A percentile compares a stretch with the other conserved stretches of the same genome.
Conservation (phyloP, 345 rosid genomes). For the Camelina neglecta region DNA sequence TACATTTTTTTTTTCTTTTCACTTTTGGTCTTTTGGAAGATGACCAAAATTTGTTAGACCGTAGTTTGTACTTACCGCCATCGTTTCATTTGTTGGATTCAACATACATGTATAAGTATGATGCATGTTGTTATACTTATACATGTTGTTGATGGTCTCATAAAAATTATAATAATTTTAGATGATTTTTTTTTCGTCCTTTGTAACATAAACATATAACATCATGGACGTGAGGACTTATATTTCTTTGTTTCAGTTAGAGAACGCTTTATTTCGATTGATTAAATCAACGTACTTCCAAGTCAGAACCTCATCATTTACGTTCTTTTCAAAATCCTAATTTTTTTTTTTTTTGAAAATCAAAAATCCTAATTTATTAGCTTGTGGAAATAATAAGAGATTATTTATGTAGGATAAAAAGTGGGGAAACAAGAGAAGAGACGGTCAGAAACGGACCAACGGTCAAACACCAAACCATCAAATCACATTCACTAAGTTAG, state of each 20-base stretch:
- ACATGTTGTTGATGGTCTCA: too few species aligned
- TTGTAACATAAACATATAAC: background rate
- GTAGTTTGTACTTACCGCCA: too few species aligned
- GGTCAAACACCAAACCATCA: constrained; percentile 47
- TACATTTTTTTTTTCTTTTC: too few species aligned
- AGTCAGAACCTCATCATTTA: background rate
- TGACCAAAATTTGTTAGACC: too few species aligned
- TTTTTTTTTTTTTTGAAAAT: background rate
- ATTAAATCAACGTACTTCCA: background rate
- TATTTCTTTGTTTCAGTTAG: background rate
- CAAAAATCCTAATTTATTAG: background rate
- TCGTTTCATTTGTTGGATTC: too few species aligned
- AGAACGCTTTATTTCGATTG: too few species aligned
- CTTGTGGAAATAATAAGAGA: background rate
- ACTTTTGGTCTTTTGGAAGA: too few species aligned
- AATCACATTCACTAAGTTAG: constrained; percentile 39
- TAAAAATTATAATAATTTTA: too few species aligned
- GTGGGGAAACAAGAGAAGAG: constrained; percentile 29
- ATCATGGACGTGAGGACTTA: background rate
- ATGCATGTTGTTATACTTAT: too few species aligned
- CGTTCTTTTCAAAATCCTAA: constrained; percentile 4
- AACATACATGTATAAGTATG: too few species aligned
- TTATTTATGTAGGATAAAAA: background rate
- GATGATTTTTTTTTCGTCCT: background rate
- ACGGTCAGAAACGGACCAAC: constrained; percentile 36